These are phyloP conservation scores for Torulaspora globosa DNA, from an alignment of 1,139 yeast genomes.

Conservation along the genomic window DNA sequence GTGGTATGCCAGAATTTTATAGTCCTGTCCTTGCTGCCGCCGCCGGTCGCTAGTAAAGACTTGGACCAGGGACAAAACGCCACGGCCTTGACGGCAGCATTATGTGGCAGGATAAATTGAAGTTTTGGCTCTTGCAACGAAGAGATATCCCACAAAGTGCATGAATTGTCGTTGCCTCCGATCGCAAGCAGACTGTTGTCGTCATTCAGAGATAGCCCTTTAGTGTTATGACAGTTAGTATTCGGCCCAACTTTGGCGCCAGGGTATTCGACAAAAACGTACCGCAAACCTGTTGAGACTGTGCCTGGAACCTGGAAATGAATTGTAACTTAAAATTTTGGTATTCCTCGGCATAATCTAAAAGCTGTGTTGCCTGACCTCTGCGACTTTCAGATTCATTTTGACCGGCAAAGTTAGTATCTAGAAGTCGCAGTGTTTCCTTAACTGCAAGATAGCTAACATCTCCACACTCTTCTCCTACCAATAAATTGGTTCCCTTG, in stretches of 20 bases:
- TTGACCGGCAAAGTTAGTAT: neutral
- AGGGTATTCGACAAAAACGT: slow-evolving; percentile 19
- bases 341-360: slow-evolving; percentile 6
- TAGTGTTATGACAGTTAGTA: slow-evolving; percentile 9
- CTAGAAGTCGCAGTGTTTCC: slow-evolving; percentile 7
- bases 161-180: slow-evolving; percentile 71
- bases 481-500: slow-evolving; percentile 41
- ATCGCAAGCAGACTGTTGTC: slow-evolving; percentile 53
- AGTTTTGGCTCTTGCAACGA: slow-evolving; percentile 43
- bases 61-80: slow-evolving; percentile 79
- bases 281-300: slow-evolving; percentile 69
- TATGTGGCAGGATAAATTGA: slow-evolving; percentile 50
- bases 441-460: slow-evolving; percentile 46
- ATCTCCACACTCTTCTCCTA: slow-evolving; percentile 69
- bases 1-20: slow-evolving; percentile 77
- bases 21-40: slow-evolving; percentile 70
- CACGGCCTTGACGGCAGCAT: slow-evolving; percentile 78
- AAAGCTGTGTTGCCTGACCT: neutral
- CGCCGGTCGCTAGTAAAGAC: slow-evolving; percentile 73
- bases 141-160: slow-evolving; percentile 61
- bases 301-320: slow-evolving; percentile 44
- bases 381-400: neutral
- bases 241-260: neutral
- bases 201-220: slow-evolving; percentile 52
- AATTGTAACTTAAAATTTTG: slow-evolving; percentile 20